Percentiles rank a stretch among this genome's conserved stretches.
Evolutionary conservation across 2,329 filamentous ascomycete genomes (phyloP).

Genomic region (Emmonsiellopsis sp.): DNA sequence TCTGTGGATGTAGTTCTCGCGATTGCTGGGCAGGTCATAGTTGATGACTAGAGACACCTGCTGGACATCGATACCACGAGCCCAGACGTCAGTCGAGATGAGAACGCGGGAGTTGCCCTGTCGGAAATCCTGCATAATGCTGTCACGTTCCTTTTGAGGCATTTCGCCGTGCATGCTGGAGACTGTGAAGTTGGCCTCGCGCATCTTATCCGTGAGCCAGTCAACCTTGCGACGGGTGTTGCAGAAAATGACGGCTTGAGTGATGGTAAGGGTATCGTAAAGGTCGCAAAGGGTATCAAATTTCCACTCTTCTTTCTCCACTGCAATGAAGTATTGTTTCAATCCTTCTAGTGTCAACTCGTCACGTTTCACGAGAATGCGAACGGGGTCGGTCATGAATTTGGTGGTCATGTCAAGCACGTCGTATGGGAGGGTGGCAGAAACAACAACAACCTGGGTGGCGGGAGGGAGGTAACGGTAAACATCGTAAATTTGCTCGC

Average conservation of each 20-base stretch:
- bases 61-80: slow-evolving; percentile 96
- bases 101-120: slow-evolving; percentile 93
- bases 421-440: slow-evolving; percentile 92
- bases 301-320: slow-evolving; percentile 99
- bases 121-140: slow-evolving; percentile 98
- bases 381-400: slow-evolving; percentile 97
- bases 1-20: slow-evolving; percentile 99
- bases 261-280: slow-evolving; percentile 97
- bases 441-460: slow-evolving; percentile 97
- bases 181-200: slow-evolving; percentile 96
- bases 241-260: slow-evolving; percentile 98
- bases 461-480: slow-evolving; percentile 94
- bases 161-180: slow-evolving; percentile 99
- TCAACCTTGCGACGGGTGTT: slow-evolving; percentile 98
- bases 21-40: slow-evolving; percentile 95
- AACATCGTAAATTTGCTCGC: slow-evolving; percentile 98
- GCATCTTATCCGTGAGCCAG: slow-evolving; percentile 99
- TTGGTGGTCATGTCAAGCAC: slow-evolving; percentile 99
- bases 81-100: slow-evolving; percentile 97
- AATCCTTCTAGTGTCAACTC: slow-evolving; percentile 94
- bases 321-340: slow-evolving; percentile 98
- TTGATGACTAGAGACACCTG: slow-evolving; percentile 98
- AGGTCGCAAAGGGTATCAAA: slow-evolving; percentile 97
- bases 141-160: slow-evolving; percentile 96
- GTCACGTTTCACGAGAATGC: slow-evolving; percentile 96